Conservation (phyloP, 2,329 filamentous ascomycete species). For the Sordariomycetes sp. region DNA sequence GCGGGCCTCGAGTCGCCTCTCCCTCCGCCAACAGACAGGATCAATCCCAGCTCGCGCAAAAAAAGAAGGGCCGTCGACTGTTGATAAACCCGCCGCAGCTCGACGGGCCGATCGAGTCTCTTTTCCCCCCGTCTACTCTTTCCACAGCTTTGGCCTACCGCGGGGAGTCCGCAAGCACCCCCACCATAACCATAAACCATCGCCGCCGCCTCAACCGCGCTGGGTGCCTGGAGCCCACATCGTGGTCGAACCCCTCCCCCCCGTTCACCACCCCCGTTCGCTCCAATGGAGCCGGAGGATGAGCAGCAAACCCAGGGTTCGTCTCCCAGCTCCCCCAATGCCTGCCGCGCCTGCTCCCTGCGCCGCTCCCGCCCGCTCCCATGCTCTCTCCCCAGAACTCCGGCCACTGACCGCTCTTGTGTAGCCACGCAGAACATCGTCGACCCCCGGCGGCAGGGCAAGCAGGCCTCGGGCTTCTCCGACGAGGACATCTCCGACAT, state of each 20-base stretch:
- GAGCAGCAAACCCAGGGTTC: slow-evolving; percentile 6
- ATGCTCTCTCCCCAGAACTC: neutral
- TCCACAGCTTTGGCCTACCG: neutral
- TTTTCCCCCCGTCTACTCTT: neutral
- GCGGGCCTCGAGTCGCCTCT: no score
- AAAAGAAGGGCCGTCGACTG: neutral
- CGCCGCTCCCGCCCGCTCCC: neutral
- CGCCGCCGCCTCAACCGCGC: neutral
- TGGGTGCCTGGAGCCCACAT: neutral
- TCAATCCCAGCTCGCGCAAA: neutral
- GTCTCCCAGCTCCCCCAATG: neutral
- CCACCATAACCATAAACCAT: neutral
- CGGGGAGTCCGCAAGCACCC: neutral
- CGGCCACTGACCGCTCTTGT: neutral
- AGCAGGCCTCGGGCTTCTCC: slow-evolving; percentile 72
- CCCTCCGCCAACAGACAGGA: neutral
- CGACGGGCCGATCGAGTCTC: neutral
- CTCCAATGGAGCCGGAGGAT: slow-evolving; percentile 6
- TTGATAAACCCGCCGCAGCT: neutral
- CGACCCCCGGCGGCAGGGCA: slow-evolving; percentile 69
- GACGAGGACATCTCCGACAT: slow-evolving; percentile 81
- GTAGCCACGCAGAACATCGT: slow-evolving; percentile 67
- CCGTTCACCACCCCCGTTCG: neutral
- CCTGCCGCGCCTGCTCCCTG: neutral
- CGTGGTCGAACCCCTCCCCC: neutral